These are phyloP conservation scores for Leucocoprinus leucothites DNA, from an alignment of 768 basidiomycete genomes.

Conservation along the genomic window DNA sequence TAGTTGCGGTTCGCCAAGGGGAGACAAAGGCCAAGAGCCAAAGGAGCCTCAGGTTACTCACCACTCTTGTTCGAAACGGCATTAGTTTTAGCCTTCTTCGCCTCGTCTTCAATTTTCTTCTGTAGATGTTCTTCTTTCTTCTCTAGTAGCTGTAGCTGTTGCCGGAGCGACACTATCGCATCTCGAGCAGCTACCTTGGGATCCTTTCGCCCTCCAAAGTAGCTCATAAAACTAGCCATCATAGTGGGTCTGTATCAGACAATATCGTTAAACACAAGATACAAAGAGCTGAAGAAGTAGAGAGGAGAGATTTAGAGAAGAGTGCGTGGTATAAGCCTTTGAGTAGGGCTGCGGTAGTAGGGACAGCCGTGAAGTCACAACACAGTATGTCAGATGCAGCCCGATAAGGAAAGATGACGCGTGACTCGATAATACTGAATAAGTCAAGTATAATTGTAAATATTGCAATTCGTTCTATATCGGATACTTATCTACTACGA, in stretches of 20 bases:
- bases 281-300: neutral
- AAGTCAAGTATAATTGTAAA: neutral
- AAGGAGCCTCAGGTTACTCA: conserved; percentile 39
- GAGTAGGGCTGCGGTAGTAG: conserved; percentile 2
- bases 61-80: conserved; percentile 92
- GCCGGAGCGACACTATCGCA: conserved; percentile 88
- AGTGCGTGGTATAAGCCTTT: neutral
- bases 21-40: neutral
- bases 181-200: conserved; percentile 84
- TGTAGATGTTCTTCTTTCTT: conserved; percentile 98
- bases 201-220: conserved; percentile 82
- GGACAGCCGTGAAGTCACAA: conserved; percentile 3
- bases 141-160: conserved; percentile 95
- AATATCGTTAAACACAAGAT: neutral
- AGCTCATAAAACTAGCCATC: conserved; percentile 83
- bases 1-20: neutral
- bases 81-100: conserved; percentile 88
- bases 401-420: conserved; percentile 26
- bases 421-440: conserved; percentile 8
- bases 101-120: conserved; percentile 95
- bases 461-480: too few relatives aligned
- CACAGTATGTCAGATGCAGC: conserved; percentile 10
- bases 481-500: neutral
- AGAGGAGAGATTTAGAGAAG: conserved; percentile 8
- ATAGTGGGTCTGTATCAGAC: conserved; percentile 28